These are phyloP conservation scores for Ecytonucleospora hepatopenaei DNA, from an alignment of 371 early-diverging fungal species.

Conservation along the genomic window DNA sequence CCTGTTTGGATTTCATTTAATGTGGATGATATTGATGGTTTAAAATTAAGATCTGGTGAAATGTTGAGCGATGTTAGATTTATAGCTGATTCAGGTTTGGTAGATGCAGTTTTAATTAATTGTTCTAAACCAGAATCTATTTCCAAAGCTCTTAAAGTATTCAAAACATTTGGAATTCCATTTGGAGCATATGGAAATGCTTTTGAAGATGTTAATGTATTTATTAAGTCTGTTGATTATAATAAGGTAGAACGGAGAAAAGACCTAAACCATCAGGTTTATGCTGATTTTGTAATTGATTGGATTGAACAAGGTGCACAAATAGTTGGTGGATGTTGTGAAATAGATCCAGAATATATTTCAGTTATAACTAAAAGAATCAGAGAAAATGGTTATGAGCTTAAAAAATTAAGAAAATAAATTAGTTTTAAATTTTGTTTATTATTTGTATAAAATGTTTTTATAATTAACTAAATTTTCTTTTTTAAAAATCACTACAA, in stretches of 20 bases:
- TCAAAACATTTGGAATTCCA: background rate
- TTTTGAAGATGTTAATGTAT: background rate
- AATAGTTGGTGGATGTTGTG: constrained; percentile 1
- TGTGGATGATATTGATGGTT: background rate
- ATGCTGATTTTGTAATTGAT: constrained; percentile 2
- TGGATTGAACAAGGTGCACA: constrained; percentile 1
- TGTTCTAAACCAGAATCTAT: background rate
- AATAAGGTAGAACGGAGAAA: background rate
- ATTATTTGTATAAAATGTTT: no score
- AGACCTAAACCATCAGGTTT: constrained; percentile 1
- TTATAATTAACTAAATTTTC: no score
- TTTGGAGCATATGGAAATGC: background rate
- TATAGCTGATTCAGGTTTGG: background rate
- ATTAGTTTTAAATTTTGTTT: no score
- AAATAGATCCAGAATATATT: constrained; percentile 1
- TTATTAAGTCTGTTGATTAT: background rate
- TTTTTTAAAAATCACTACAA: no score
- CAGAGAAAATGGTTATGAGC: background rate
- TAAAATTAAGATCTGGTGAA: constrained; percentile 1
- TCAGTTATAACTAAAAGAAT: background rate
- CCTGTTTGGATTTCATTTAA: background rate
- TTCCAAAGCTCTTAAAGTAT: background rate
- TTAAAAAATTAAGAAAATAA: background rate
- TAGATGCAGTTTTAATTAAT: background rate
- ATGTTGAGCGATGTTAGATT: background rate